Percentiles rank a stretch among this genome's conserved stretches.
Evolutionary conservation across 106 monocot genomes (phyloP).

Genomic region (Vanilla planifolia): DNA sequence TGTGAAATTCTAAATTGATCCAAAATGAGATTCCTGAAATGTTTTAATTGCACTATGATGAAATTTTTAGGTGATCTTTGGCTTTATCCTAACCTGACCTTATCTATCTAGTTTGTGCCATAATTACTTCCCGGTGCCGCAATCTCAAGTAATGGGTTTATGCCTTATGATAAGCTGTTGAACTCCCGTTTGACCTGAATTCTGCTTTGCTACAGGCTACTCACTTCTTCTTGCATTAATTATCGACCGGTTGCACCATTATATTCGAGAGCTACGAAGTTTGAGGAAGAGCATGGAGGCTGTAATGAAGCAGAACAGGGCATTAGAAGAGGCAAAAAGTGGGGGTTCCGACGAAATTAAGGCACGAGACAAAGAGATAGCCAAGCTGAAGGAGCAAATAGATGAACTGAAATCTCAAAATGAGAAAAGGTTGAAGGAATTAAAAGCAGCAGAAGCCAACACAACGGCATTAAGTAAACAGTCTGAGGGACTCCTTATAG

Average conservation of each 20-base stretch:
- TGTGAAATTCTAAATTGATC: too few species aligned
- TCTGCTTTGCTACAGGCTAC: conserved; percentile 57
- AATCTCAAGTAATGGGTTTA: too few species aligned
- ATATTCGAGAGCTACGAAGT: conserved; percentile 57
- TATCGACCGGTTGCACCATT: conserved; percentile 86
- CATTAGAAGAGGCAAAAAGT: conserved; percentile 56
- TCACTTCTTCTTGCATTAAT: conserved; percentile 62
- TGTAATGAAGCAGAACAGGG: conserved; percentile 51
- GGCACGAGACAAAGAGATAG: conserved; percentile 35
- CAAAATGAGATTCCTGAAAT: too few species aligned
- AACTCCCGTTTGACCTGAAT: too few species aligned
- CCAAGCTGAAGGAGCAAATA: conserved; percentile 35
- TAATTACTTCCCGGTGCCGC: too few species aligned
- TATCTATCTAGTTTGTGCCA: too few species aligned
- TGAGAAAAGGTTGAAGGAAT: conserved; percentile 27
- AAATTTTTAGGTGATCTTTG: too few species aligned
- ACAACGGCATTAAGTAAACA: conserved; percentile 54
- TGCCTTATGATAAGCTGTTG: too few species aligned
- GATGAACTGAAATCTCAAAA: conserved; percentile 26
- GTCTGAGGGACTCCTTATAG: conserved; percentile 58
- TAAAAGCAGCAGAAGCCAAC: conserved; percentile 49
- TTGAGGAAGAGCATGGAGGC: conserved; percentile 61
- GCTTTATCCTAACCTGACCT: too few species aligned
- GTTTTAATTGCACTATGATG: too few species aligned
- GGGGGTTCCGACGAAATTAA: conserved; percentile 36